Evolutionary conservation across 2,329 filamentous ascomycete genomes (phyloP).

Genomic region (Colletotrichum camelliae): DNA sequence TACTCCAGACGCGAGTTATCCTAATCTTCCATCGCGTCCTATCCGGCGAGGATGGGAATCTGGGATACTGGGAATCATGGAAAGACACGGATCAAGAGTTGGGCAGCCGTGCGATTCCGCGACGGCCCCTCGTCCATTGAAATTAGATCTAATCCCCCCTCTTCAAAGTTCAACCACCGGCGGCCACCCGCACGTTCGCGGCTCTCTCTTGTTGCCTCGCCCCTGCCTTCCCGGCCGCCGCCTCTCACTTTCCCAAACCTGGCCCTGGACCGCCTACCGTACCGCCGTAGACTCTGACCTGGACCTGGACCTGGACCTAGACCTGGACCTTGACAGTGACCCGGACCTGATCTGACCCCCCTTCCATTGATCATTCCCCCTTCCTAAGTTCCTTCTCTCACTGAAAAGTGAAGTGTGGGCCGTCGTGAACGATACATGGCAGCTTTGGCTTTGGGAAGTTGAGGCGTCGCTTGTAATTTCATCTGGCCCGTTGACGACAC

Average conservation of each 20-base stretch:
- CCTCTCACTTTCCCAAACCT: slow-evolving; percentile 8
- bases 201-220: neutral
- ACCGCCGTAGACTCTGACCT: neutral
- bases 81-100: neutral
- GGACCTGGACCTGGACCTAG: neutral
- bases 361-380: neutral
- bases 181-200: neutral
- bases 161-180: neutral
- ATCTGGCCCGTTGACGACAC: slow-evolving; percentile 16
- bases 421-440: slow-evolving; percentile 3
- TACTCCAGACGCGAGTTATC: neutral
- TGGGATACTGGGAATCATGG: neutral
- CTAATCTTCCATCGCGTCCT: neutral
- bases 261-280: neutral
- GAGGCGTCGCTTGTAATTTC: slow-evolving; percentile 21
- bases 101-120: slow-evolving; percentile 1
- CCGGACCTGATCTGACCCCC: slow-evolving; percentile 13
- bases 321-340: slow-evolving; percentile 7
- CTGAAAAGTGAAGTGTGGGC: slow-evolving; percentile 8
- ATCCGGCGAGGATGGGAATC: neutral
- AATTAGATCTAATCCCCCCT: slow-evolving; percentile 10
- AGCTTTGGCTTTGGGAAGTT: slow-evolving; percentile 1
- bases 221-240: neutral
- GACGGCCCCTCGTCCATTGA: slow-evolving; percentile 16
- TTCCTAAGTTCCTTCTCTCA: neutral